phyloP scores from a whole-genome alignment of 2,329 filamentous ascomycete genomes.

The Zasmidium angulare region DNA sequence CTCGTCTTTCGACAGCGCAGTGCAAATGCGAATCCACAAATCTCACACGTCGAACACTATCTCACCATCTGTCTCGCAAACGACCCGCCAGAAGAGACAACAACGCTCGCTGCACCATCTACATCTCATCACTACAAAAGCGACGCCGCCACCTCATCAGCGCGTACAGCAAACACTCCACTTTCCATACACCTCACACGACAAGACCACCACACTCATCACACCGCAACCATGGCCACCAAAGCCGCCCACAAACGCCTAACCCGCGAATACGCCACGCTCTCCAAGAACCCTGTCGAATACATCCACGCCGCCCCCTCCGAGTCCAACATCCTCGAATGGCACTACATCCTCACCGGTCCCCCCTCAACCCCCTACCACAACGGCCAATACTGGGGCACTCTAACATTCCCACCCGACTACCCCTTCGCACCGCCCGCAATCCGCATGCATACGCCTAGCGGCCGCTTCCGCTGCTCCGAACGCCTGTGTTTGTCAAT shows the following conservation, averaged over 20 bases:
- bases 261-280: conserved; percentile 37
- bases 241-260: conserved; percentile 41
- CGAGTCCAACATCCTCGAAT: conserved; percentile 38
- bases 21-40: too few species aligned
- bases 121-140: too few species aligned
- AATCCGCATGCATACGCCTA: conserved; percentile 98
- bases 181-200: too few species aligned
- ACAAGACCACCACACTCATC: too few species aligned
- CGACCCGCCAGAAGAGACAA: too few species aligned
- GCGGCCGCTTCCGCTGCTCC: conserved; percentile 89
- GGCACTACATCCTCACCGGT: conserved; percentile 73
- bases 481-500: conserved; percentile 93
- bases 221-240: conserved; percentile 36
- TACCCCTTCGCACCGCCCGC: conserved; percentile 97
- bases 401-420: conserved; percentile 89
- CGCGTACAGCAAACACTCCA: too few species aligned
- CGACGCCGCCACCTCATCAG: too few species aligned
- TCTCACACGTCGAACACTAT: too few species aligned
- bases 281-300: conserved; percentile 36
- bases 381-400: conserved; percentile 97
- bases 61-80: too few species aligned
- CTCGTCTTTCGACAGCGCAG: too few species aligned
- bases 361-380: conserved; percentile 93
- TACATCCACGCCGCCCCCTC: conserved; percentile 36
- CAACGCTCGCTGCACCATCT: too few species aligned